phyloP scores from a whole-genome alignment of 805 yeast species.

The Pichia membranifaciens region DNA sequence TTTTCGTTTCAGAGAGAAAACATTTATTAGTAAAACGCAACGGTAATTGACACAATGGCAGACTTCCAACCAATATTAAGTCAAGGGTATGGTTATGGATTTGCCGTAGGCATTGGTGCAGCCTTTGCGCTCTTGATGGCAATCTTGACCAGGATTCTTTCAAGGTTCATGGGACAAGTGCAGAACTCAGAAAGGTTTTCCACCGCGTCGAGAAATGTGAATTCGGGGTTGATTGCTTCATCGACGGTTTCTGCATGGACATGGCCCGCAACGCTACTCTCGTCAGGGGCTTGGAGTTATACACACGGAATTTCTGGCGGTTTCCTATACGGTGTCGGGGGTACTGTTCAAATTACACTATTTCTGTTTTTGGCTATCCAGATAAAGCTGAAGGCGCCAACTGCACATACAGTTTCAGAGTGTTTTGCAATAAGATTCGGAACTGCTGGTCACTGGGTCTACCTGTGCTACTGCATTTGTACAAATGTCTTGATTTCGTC shows the following conservation, averaged over 20 bases:
- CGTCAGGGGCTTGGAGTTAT: constrained; percentile 37
- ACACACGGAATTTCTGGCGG: constrained; percentile 39
- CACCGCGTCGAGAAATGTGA: constrained; percentile 37
- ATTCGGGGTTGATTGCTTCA: constrained; percentile 38
- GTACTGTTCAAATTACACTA: constrained; percentile 33
- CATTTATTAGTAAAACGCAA: too few species aligned
- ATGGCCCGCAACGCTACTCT: constrained; percentile 38
- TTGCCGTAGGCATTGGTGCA: constrained; percentile 38
- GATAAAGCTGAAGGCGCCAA: constrained; percentile 37
- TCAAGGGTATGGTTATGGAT: constrained; percentile 38
- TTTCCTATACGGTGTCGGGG: constrained; percentile 33
- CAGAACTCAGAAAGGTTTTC: constrained; percentile 38
- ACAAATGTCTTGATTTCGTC: constrained; percentile 35
- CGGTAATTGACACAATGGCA: constrained; percentile 7
- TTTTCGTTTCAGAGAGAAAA: too few species aligned
- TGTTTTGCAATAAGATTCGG: constrained; percentile 36
- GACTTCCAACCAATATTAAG: constrained; percentile 22
- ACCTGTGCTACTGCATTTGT: constrained; percentile 31
- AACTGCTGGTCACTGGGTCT: constrained; percentile 31
- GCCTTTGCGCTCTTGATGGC: constrained; percentile 41
- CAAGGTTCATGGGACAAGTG: constrained; percentile 33
- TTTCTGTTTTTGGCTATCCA: constrained; percentile 35
- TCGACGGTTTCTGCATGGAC: constrained; percentile 44
- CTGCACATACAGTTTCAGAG: constrained; percentile 40
- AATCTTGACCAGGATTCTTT: constrained; percentile 31